Evolutionary conservation across 768 basidiomycete genomes (phyloP), one percentile per base, ranked within the genome.

Genomic region (Tricholoma bakamatsutake): DNA sequence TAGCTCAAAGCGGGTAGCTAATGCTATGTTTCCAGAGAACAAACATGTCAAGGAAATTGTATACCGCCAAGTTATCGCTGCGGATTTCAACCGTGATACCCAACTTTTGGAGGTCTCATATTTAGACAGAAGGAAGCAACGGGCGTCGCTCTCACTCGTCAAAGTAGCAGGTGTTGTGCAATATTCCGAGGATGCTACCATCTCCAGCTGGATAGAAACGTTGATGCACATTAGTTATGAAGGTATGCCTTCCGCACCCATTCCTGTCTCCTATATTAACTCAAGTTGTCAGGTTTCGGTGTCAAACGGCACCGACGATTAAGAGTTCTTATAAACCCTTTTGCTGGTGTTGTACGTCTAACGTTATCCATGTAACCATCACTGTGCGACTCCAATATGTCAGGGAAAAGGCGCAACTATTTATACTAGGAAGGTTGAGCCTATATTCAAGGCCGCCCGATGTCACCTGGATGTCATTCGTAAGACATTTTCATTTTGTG

Each of bases 261-360:
- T 39, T 37, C 27, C n/a, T 52, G 15, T 31, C 18, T 45, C 35
- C 37, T 52, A 35, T 58, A 13, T 12, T 21, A 35, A 52, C 33
- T 9, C 50, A 18, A 57, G 17, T 34, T 31, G 12, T 33, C 53
- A 73, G 70, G 61, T 58, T 47, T 64, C 77, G 88, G 80, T 39
- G 67, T 80, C n/a, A 79, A 79, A 60, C 82, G 77, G 17, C 66
- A 74, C 50, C 77, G 85, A 45, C 71, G 74, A 17, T 64, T 95
- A 30, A 82, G 83, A 58, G 78, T 93, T 8, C 65, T 95, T 43
- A 76, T 95, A 37, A 95, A 94, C 67, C 93, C 93, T 8, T 70
- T 78, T 54, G 84, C 91, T 50, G 93, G 93, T n/a, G 78, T 76
- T 18, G 91, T 90, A 65, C 30, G 85, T 74, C 1, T 35, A 18